Evolutionary conservation across 1,139 yeast genomes (phyloP), one percentile per base, ranked within the genome.

Genomic region (Yamadazyma conglobata): DNA sequence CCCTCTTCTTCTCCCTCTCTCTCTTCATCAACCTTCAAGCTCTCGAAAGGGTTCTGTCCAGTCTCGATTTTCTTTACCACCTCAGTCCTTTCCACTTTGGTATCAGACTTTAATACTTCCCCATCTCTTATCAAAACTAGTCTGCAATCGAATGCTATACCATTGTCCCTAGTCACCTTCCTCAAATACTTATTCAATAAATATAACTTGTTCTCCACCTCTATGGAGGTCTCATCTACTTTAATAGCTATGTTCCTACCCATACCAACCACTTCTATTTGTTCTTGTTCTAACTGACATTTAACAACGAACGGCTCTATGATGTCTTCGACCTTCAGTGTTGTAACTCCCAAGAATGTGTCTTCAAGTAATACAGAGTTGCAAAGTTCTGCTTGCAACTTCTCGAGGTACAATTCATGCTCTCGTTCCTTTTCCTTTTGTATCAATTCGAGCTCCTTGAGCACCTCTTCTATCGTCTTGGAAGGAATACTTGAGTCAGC

Each of bases 291-390:
- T 38, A 18, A 21, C 5, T 22, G 28, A 14, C 13, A 22, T 14
- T 25, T 20, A 11, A 25, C 32, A 5, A 30, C 15, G 14, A 24
- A 17, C 16, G 27, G 25, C 6, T 38, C 45, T 8, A 58, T 62
- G 34, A 40, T 58, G 39, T 37, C 36, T 27, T 24, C 24, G 25
- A 35, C 22, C 21, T 68, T 73, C 7, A 64, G 70, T 33, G 56
- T 59, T 0, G 77, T 65, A 3, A 73, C 63, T 0, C 84, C 85
- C 31, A 70, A 63, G 27, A 73, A 70, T 3, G 74, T 62, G 38
- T 77, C 79, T 28, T 62, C 62, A 13, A 82, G 64, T 6, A 73
- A 42, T 31, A 81, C 56, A 0, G 83, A 77, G 52, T 81, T 81
- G 52, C 47, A 73, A 24, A 43, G 44, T 18, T 44, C 43, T 12